Base-by-base conservation (phyloP, 2,329 filamentous ascomycete genomes). In the Aspergillus texensis region DNA sequence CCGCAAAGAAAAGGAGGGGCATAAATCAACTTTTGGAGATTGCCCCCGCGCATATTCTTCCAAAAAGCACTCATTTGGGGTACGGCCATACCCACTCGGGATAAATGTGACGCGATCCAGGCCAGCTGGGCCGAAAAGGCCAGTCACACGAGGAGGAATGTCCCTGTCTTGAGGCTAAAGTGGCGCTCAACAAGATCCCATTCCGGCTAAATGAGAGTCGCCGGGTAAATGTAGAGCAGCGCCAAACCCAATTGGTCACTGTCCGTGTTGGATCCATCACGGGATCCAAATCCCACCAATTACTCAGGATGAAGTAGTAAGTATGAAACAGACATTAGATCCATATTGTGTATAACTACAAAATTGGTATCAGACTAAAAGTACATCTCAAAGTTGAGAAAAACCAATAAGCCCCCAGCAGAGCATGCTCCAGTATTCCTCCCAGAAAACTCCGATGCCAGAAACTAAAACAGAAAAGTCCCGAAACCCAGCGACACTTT, bases 401-500 rank as follows among this genome's bases (percentile, higher is more conserved):
- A 53, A 10, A 4, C 11, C 11, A 16, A 36, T 4, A 55, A 24
- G 21, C 2, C 32, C 52, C 3, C 9, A 1, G 8, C 48, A 52
- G 28, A 21, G 19, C 28, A 32, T 52, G 28, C 28, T 32, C 19
- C 48, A 21, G 26, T 24, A 24, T 32, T 12, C 48, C 28, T 28
- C 12, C 48, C 48, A 21, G 21, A 10, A 8, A 55, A 55, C 52
- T 55, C 52, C 52, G 16, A 21, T 34, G 57, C 57, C 46, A 53
- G 32, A 57, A 21, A 46, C 21, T 3, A 14, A 30, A 53, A 45
- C 16, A 21, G 1, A 54, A 54, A 45, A 52, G 6, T 24, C 28
- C 52, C 53, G 11, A 50, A 39, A 39, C 11, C 36, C 30, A 43
- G 34, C 28, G n/a, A 62, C 48, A 64, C 55, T 57, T 64, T 62